Evolutionary conservation across 306 rosid genomes (phyloP).

Genomic region (Erythrophleum fordii): DNA sequence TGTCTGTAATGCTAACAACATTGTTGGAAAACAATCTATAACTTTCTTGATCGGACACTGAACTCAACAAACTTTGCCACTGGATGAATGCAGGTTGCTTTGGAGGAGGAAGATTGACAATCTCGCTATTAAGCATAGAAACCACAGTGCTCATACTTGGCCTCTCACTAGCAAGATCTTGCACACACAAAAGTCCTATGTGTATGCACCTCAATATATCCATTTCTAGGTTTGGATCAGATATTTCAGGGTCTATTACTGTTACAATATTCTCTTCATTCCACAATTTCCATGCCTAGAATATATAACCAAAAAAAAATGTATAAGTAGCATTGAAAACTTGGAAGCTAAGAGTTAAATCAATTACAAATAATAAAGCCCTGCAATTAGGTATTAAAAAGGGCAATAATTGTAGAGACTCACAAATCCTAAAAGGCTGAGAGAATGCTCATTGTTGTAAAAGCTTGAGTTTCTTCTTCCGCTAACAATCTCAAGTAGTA

Average conservation of each 20-base stretch:
- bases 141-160: constrained; percentile 15
- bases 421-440: too few relatives aligned
- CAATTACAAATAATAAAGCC: neutral
- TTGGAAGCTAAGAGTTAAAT: neutral
- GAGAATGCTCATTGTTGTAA: too few relatives aligned
- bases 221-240: too few relatives aligned
- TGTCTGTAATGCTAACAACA: neutral
- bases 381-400: too few relatives aligned
- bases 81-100: constrained; percentile 39
- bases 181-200: constrained; percentile 44
- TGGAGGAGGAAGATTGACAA: constrained; percentile 33
- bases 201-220: too few relatives aligned
- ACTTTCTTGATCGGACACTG: neutral
- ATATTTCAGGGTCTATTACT: too few relatives aligned
- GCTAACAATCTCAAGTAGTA: too few relatives aligned
- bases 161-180: constrained; percentile 35
- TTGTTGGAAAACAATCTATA: neutral
- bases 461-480: too few relatives aligned
- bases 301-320: neutral
- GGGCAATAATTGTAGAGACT: too few relatives aligned
- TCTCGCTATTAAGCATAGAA: constrained; percentile 44
- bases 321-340: too few relatives aligned
- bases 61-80: constrained; percentile 1
- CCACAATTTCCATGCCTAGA: constrained; percentile 44
- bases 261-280: too few relatives aligned